Percentiles rank a stretch among this genome's conserved stretches.
phyloP scores from a whole-genome alignment of 495 filamentous ascomycete genomes.

The Immersiella caudata region DNA sequence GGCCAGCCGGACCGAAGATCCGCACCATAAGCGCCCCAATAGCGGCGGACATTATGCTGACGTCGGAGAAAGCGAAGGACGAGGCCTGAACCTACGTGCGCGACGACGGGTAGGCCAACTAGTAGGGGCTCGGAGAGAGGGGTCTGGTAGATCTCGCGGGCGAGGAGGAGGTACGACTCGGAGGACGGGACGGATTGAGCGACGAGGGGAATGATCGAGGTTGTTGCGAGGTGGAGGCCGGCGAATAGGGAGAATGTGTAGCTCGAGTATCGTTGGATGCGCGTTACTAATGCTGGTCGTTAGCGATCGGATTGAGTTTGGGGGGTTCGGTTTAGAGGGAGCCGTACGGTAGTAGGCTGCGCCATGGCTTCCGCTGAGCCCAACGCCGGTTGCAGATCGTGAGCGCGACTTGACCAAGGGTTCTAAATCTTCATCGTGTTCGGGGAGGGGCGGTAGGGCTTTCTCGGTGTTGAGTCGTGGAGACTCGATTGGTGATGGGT shows the following conservation, averaged over 20 bases:
- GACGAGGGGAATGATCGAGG: slow-evolving; percentile 71
- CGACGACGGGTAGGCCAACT: slow-evolving; percentile 59
- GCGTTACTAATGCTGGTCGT: slow-evolving; percentile 61
- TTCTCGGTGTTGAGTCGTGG: slow-evolving; percentile 55
- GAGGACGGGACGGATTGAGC: slow-evolving; percentile 56
- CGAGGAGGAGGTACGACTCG: slow-evolving; percentile 67
- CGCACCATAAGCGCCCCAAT: slow-evolving; percentile 55
- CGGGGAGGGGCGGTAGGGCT: slow-evolving; percentile 54
- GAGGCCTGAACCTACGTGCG: slow-evolving; percentile 68
- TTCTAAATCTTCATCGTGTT: slow-evolving; percentile 31
- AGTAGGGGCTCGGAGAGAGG: slow-evolving; percentile 65
- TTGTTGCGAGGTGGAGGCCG: slow-evolving; percentile 76
- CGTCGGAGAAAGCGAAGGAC: slow-evolving; percentile 74
- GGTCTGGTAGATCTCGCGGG: slow-evolving; percentile 81
- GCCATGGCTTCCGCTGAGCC: slow-evolving; percentile 59
- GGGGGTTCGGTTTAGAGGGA: slow-evolving; percentile 22
- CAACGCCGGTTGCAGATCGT: slow-evolving; percentile 38
- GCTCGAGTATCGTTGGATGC: slow-evolving; percentile 82
- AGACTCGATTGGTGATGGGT: slow-evolving; percentile 78
- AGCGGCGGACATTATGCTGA: slow-evolving; percentile 64
- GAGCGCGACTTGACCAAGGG: slow-evolving; percentile 27
- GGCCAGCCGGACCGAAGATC: slow-evolving; percentile 62
- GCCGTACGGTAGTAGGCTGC: slow-evolving; percentile 65
- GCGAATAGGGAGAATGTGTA: slow-evolving; percentile 83
- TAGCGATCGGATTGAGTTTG: not conserved